Evolutionary conservation across 1,284 basidiomycete species (phyloP), one percentile per base, ranked within the genome.

Genomic region (Polyporus tsugae): DNA sequence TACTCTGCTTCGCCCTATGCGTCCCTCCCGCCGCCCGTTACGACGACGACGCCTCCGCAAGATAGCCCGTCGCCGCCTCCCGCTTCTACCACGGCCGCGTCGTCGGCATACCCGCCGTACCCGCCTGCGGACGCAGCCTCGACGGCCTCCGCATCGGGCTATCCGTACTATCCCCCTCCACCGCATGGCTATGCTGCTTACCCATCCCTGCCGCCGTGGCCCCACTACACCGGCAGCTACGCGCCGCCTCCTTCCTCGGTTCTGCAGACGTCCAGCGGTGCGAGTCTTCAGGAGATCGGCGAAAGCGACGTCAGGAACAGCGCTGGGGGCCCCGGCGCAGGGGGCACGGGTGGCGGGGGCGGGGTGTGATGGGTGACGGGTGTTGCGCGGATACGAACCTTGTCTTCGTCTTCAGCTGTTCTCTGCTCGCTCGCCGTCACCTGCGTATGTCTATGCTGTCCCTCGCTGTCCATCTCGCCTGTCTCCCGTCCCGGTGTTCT

Each of bases 41-140:
- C 39, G 1, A 64, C 75, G 2, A 67, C 73, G 2, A 72, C 75
- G 25, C 78, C 78, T 5, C 74, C 75, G 6, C 73, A 70, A 15
- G 73, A 76, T 39, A 77, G 71, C 7, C 77, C 77, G 0, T 75
- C 78, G 3, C 77, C 78, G 1, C 75, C 77, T 2, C 66, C 67
- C 2, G 58, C 63, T 13, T 33, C 69, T 38, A 41, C 63, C 13
- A 46, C 66, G 5, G 59, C 71, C 0, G 49, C 69, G 1, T 71
- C 71, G 17, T 66, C 70, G 0, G 55, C 68, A 22, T 75, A 73
- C 52, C 62, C 71, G 1, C 25, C 66, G 0, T 74, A 75, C 44
- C 42, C 70, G 2, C 52, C 70, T 36, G 38, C 65, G 0, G 72
- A 72, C 10, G 15, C 62, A 0, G 6, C 67, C 25, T 52, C 67